phyloP scores from a whole-genome alignment of 2,329 filamentous ascomycete genomes.

The Pestalotiopsis sp. region DNA sequence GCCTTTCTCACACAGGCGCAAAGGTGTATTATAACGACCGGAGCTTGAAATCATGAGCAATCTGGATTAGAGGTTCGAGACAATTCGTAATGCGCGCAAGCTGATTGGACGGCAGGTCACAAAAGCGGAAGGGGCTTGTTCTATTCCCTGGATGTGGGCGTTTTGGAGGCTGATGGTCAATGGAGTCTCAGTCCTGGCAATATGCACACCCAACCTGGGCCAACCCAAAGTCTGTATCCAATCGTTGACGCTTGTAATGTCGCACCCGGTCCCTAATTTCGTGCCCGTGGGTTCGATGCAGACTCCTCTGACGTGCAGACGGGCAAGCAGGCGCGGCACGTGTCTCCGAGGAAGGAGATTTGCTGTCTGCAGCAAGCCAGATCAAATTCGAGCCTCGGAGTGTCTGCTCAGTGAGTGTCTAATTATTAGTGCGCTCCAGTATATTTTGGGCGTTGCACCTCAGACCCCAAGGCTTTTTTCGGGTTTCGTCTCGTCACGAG shows the following conservation, averaged over 20 bases:
- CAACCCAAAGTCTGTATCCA: background rate
- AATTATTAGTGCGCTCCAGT: background rate
- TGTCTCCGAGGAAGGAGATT: constrained; percentile 1
- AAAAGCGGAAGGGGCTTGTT: constrained; percentile 7
- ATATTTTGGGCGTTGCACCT: background rate
- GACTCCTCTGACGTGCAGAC: constrained; percentile 1
- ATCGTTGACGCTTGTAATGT: background rate
- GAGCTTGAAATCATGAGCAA: constrained; percentile 7
- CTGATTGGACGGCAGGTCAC: constrained; percentile 9
- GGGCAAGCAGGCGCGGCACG: background rate
- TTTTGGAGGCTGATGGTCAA: constrained; percentile 1
- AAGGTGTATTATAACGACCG: constrained; percentile 2
- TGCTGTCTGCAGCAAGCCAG: background rate
- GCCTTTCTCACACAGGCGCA: background rate
- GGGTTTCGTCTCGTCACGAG: background rate
- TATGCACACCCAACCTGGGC: background rate
- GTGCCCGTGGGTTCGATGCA: background rate
- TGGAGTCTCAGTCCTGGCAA: background rate
- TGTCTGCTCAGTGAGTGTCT: background rate
- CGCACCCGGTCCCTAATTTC: background rate
- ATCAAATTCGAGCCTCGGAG: background rate
- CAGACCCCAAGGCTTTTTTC: background rate
- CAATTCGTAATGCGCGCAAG: constrained; percentile 10
- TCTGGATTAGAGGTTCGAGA: background rate
- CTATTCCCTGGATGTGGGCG: background rate